Percentiles rank a stretch among this genome's conserved stretches.
These are phyloP conservation scores for Sporothrix phasma DNA, from an alignment of 2,329 filamentous ascomycete genomes.

Conservation along the genomic window DNA sequence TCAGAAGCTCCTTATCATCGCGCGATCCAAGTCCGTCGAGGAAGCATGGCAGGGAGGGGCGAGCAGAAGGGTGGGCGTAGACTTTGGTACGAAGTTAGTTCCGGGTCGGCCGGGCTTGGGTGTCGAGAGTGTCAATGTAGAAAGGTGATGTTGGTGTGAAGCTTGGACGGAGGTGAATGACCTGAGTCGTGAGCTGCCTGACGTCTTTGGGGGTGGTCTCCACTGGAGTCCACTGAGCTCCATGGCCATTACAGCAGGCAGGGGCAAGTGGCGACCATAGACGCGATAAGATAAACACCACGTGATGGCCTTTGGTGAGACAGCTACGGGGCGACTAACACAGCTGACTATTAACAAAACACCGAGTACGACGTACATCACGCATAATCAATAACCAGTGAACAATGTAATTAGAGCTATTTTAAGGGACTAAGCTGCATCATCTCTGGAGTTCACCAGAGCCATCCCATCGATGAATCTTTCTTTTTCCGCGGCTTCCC, in stretches of 20 bases:
- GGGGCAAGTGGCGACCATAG: not conserved
- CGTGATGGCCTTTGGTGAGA: not conserved
- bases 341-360: not conserved
- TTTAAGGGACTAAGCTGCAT: not conserved
- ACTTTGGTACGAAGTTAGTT: not conserved
- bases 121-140: not conserved
- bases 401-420: not conserved
- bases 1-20: conserved; percentile 1
- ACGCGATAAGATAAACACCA: not conserved
- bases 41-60: not conserved
- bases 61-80: not conserved
- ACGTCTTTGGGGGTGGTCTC: not conserved
- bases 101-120: not conserved
- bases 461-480: not conserved
- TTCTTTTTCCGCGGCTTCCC: not conserved
- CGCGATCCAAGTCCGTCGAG: not conserved
- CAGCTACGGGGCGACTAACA: too few species aligned
- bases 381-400: not conserved
- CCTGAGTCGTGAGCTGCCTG: not conserved
- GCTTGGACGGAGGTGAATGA: not conserved
- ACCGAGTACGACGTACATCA: not conserved
- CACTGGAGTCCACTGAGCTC: not conserved
- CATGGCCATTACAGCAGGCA: not conserved
- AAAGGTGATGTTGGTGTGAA: not conserved
- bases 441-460: not conserved